phyloP scores from a whole-genome alignment of 768 basidiomycete genomes.

The Russula ochroleuca region DNA sequence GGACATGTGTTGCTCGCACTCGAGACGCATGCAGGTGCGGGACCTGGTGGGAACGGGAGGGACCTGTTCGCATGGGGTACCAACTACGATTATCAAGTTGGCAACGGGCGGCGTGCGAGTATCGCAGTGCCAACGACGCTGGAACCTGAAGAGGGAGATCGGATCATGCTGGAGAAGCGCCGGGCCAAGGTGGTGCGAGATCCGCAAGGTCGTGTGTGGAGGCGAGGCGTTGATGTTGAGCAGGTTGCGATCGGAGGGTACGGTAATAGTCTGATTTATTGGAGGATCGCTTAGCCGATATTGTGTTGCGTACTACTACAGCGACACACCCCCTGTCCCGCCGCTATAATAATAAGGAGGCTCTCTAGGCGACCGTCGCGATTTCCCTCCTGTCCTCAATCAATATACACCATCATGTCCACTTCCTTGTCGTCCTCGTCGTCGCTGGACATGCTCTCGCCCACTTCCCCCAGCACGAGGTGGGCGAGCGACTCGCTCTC shows the following conservation, averaged over 20 bases:
- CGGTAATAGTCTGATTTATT: conserved; percentile 63
- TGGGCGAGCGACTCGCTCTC: conserved; percentile 25
- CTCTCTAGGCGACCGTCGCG: background rate
- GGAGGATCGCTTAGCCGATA: conserved; percentile 45
- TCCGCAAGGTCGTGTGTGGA: conserved; percentile 56
- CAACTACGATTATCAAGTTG: conserved; percentile 70
- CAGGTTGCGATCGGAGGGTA: conserved; percentile 61
- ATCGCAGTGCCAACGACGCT: conserved; percentile 51
- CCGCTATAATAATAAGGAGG: conserved; percentile 4
- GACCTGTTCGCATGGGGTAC: conserved; percentile 73
- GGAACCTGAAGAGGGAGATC: conserved; percentile 47
- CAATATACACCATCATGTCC: conserved; percentile 10
- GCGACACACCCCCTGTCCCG: background rate
- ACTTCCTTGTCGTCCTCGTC: conserved; percentile 17
- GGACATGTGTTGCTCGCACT: conserved; percentile 75
- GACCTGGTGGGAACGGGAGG: conserved; percentile 48
- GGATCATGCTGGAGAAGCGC: conserved; percentile 54
- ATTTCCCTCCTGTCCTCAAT: background rate
- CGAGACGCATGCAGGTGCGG: conserved; percentile 51
- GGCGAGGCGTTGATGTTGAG: conserved; percentile 55
- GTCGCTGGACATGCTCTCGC: conserved; percentile 19
- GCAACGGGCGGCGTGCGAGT: conserved; percentile 65
- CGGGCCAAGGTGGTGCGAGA: conserved; percentile 54
- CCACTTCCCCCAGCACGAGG: conserved; percentile 8
- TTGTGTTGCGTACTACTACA: too few species aligned